phyloP scores from a whole-genome alignment of 2,329 filamentous ascomycete genomes.

The Xylaria sp. region DNA sequence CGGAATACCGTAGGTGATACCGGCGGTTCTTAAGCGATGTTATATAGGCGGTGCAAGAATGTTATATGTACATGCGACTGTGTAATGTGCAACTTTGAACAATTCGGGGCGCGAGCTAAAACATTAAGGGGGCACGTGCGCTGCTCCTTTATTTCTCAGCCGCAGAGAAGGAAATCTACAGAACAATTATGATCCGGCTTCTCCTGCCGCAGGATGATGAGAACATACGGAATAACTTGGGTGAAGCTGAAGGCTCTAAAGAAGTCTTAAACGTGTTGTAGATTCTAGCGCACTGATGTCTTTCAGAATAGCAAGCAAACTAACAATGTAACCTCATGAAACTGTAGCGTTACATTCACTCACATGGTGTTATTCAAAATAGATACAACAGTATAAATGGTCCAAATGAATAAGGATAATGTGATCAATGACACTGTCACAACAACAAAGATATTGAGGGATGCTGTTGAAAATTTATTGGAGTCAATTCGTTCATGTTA shows the following conservation, averaged over 20 bases:
- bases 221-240: neutral
- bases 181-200: neutral
- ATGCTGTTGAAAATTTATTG: constrained; percentile 26
- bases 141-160: neutral
- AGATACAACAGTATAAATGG: neutral
- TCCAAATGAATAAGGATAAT: neutral
- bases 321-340: neutral
- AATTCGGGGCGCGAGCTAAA: neutral
- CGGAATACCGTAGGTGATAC: neutral
- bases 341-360: neutral
- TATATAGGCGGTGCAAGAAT: neutral
- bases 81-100: neutral
- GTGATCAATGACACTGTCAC: neutral
- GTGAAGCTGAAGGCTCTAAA: neutral
- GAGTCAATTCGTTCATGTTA: constrained; percentile 32
- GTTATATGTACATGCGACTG: neutral
- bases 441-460: constrained; percentile 10
- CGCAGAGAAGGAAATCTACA: neutral
- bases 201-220: neutral
- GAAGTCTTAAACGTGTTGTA: neutral
- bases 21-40: neutral
- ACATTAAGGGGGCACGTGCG: neutral
- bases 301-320: neutral
- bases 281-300: neutral
- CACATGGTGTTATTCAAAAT: neutral